phyloP scores from a whole-genome alignment of 345 rosid genomes.

The Barbarea vulgaris region DNA sequence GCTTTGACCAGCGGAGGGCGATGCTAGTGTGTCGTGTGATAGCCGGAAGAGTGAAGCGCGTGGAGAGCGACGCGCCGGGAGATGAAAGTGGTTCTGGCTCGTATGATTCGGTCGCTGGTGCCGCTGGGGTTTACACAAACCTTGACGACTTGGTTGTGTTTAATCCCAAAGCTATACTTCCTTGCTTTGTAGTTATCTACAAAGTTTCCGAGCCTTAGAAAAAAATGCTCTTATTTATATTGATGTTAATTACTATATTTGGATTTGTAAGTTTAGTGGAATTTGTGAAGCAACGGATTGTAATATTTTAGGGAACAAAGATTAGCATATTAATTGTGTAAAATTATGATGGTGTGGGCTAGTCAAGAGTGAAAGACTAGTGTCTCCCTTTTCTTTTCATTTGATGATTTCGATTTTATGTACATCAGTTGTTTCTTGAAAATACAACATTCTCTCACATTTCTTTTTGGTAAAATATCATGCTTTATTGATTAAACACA shows the following conservation, averaged over 20 bases:
- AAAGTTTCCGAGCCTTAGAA: slow-evolving; percentile 34
- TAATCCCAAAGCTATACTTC: slow-evolving; percentile 76
- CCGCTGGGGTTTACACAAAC: slow-evolving; percentile 59
- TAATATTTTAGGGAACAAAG: neutral
- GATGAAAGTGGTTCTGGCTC: slow-evolving; percentile 43
- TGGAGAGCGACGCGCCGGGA: slow-evolving; percentile 49
- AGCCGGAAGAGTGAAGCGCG: slow-evolving; percentile 69
- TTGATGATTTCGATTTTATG: neutral
- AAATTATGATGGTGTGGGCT: slow-evolving; percentile 7
- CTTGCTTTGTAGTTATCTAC: slow-evolving; percentile 85
- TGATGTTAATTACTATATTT: neutral
- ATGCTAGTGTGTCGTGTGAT: slow-evolving; percentile 89
- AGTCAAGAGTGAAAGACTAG: slow-evolving; percentile 5
- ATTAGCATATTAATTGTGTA: neutral
- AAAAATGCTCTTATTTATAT: neutral
- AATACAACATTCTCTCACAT: neutral
- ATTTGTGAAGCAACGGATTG: slow-evolving; percentile 1
- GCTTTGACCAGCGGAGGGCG: slow-evolving; percentile 64
- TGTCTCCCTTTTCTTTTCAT: neutral
- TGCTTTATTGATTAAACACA: neutral
- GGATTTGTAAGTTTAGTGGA: neutral
- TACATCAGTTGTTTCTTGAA: slow-evolving; percentile 3
- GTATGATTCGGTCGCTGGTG: slow-evolving; percentile 72
- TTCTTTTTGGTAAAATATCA: neutral
- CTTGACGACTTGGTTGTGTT: slow-evolving; percentile 70